Evolutionary conservation across 345 rosid genomes (phyloP).

Genomic region (Viola odorata): DNA sequence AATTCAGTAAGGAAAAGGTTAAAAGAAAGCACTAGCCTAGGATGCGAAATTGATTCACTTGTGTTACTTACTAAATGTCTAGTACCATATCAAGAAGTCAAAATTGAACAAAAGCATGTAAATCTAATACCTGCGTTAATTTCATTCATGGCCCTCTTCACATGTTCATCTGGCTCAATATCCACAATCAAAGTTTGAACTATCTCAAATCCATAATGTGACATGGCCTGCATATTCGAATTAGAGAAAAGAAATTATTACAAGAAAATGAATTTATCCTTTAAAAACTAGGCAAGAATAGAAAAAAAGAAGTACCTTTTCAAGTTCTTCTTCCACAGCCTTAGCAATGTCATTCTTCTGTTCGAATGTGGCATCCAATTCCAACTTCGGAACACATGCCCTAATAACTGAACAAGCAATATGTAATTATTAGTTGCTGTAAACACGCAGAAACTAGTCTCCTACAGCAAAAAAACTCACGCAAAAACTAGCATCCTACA

Average conservation of each 20-base stretch:
- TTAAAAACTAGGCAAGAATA: not conserved
- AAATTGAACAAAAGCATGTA: not conserved
- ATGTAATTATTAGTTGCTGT: not conserved
- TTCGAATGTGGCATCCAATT: constrained; percentile 19
- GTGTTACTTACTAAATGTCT: too few species aligned
- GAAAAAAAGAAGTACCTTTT: constrained; percentile 10
- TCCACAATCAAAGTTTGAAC: constrained; percentile 21
- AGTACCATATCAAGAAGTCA: not conserved
- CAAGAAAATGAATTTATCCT: not conserved
- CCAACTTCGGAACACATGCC: constrained; percentile 23
- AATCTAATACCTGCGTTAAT: constrained; percentile 17
- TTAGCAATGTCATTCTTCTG: constrained; percentile 23
- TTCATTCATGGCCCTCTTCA: constrained; percentile 23
- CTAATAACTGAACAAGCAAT: constrained; percentile 16
- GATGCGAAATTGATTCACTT: too few species aligned
- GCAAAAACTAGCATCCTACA: not conserved
- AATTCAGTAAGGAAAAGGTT: too few species aligned
- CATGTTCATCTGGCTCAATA: constrained; percentile 21
- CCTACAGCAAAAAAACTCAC: not conserved
- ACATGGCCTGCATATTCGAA: constrained; percentile 15
- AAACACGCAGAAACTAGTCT: not conserved
- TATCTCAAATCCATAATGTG: constrained; percentile 22
- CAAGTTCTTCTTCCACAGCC: constrained; percentile 17
- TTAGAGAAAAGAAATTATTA: not conserved
- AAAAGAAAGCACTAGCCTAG: too few species aligned